phyloP scores from a whole-genome alignment of 371 early-diverging fungal genomes.

The Mortierella sp. region DNA sequence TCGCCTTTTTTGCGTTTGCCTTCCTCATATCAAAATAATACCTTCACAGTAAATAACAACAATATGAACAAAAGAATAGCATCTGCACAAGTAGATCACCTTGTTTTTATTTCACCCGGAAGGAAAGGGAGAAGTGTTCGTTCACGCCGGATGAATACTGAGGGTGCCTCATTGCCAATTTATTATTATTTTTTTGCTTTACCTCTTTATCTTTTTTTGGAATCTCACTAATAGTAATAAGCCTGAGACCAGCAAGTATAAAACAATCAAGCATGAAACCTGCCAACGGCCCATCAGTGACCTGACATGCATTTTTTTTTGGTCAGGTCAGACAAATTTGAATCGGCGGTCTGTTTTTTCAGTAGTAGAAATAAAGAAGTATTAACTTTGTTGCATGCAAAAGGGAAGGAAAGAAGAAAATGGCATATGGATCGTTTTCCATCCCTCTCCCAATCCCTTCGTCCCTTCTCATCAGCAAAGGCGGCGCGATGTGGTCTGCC shows the following conservation, averaged over 20 bases:
- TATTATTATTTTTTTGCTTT: background rate
- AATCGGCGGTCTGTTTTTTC: no score
- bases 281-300: background rate
- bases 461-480: background rate
- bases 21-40: background rate
- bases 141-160: background rate
- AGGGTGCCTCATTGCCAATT: background rate
- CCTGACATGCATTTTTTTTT: background rate
- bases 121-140: background rate
- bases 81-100: background rate
- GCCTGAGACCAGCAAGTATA: background rate
- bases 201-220: background rate
- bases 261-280: background rate
- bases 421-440: no score
- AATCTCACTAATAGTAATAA: background rate
- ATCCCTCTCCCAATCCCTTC: background rate
- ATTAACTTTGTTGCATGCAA: no score
- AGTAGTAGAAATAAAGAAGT: no score
- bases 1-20: background rate
- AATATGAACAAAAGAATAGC: background rate
- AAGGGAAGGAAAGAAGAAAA: background rate
- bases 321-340: no score
- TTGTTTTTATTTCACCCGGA: background rate
- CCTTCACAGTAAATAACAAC: background rate
- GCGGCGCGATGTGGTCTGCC: background rate